Base-by-base conservation (phyloP, 2,329 filamentous ascomycete genomes). In the Metarhizium robertsii region DNA sequence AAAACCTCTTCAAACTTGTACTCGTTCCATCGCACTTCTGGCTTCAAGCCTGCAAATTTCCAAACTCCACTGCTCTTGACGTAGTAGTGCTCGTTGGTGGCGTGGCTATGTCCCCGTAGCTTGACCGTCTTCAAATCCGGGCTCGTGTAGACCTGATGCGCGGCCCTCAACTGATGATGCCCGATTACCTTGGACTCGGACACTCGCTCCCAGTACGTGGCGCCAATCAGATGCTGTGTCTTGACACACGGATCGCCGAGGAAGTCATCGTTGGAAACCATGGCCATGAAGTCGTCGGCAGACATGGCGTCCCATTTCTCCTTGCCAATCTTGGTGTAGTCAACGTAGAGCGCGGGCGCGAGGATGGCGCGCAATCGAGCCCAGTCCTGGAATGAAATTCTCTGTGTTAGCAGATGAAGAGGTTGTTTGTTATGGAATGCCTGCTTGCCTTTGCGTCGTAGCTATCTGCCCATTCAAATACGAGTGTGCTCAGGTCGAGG, bases 381-480 rank as follows among this genome's bases (percentile, higher is more conserved):
- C 81, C 82, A 85, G 71, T 85, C 36, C 36, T 40, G 5, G 10
- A 10, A 40, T 40, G 2, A 8, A 11, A 10, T 3, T 3, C 10
- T 40, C 36, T 3, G 36, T 40, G 36, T 40, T 25, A 25, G 25
- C 36, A 4, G 10, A 14, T 14, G 4, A 14, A 14, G 36, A 40
- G 14, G 10, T 40, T 40, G 36, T 14, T 11, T 1, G 6, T 40
- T 40, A 1, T 40, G 36, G 36, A 10, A 40, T 10, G 36, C 4
- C 3, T 25, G 25, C 25, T 25, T 40, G 14, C 78, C 71, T 86
- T 86, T 67, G 73, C 78, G 68, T 85, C 80, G 68, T 83, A 84
- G 71, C 78, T 82, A 65, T 85, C 80, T 57, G 80, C 81, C 82
- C 82, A 84, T 61, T 85, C 77, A 68, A 80, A 80, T 61, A 74